Percentiles rank a stretch among this genome's conserved stretches.
These are phyloP conservation scores for Fusarium pseudoanthophilum DNA, from an alignment of 2,329 filamentous ascomycete genomes.

Conservation along the genomic window DNA sequence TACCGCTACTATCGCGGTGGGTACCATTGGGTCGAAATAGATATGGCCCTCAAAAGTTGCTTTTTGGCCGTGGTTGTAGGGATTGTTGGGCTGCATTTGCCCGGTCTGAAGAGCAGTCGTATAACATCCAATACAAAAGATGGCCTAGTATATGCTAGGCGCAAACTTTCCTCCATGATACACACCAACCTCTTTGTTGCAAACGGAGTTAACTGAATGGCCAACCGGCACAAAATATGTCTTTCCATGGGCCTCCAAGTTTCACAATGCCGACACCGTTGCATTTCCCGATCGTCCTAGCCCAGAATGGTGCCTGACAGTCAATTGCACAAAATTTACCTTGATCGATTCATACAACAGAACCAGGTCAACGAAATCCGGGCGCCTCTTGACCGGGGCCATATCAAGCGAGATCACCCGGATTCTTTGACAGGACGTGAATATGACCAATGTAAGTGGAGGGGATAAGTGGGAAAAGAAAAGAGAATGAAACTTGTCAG, in stretches of 20 bases:
- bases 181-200: conserved; percentile 1
- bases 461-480: neutral
- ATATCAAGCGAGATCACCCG: neutral
- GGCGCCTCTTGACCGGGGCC: neutral
- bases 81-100: conserved; percentile 23
- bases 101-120: neutral
- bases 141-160: conserved; percentile 5
- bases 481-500: conserved; percentile 9
- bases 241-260: conserved; percentile 13
- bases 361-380: neutral
- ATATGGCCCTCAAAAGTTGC: conserved; percentile 22
- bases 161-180: conserved; percentile 16
- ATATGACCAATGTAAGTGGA: neutral
- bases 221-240: neutral
- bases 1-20: conserved; percentile 19
- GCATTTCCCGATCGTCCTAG: conserved; percentile 17
- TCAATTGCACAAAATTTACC: neutral
- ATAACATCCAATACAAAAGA: conserved; percentile 8
- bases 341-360: neutral
- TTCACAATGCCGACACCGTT: conserved; percentile 19
- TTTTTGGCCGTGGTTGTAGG: conserved; percentile 20
- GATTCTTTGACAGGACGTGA: neutral
- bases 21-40: conserved; percentile 25
- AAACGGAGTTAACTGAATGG: neutral
- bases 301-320: conserved; percentile 6